Percentiles rank a stretch among this genome's conserved stretches.
Conservation (phyloP, 495 filamentous ascomycete species). For the Penicillium subrubescens region DNA sequence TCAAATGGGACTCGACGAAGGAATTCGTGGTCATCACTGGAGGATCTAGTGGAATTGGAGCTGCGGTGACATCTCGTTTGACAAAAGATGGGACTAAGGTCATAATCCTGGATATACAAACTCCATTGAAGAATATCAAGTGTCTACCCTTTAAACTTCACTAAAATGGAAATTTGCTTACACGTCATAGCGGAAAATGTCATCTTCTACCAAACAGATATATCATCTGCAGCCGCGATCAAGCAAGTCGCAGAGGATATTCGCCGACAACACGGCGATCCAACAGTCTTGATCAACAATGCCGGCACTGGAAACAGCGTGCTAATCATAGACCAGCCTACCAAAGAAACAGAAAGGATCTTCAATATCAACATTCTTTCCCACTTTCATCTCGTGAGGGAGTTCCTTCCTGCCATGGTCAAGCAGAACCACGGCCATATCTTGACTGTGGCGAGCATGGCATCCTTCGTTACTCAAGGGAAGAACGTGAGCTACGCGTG, state of each 20-base stretch:
- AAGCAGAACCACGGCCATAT: slow-evolving; percentile 54
- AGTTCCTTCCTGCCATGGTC: slow-evolving; percentile 58
- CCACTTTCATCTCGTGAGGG: slow-evolving; percentile 48
- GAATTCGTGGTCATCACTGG: background rate
- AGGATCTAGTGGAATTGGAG: background rate
- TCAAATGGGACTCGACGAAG: background rate
- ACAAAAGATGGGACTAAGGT: background rate
- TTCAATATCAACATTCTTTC: slow-evolving; percentile 53
- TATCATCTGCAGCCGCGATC: background rate
- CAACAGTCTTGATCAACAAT: background rate
- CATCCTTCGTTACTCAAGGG: slow-evolving; percentile 41
- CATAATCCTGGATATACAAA: background rate
- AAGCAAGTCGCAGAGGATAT: background rate
- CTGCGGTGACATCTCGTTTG: background rate
- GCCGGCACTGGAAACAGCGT: background rate
- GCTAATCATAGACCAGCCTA: background rate
- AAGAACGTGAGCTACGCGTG: slow-evolving; percentile 44
- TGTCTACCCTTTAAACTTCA: background rate
- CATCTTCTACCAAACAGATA: background rate
- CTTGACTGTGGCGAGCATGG: slow-evolving; percentile 49
- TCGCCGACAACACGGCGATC: background rate
- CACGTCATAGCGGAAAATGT: background rate
- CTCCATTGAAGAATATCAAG: background rate
- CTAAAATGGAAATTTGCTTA: background rate
- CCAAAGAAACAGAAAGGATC: slow-evolving; percentile 7